Conservation (phyloP, 352 stramenopile species). For the Phytophthora pisi region DNA sequence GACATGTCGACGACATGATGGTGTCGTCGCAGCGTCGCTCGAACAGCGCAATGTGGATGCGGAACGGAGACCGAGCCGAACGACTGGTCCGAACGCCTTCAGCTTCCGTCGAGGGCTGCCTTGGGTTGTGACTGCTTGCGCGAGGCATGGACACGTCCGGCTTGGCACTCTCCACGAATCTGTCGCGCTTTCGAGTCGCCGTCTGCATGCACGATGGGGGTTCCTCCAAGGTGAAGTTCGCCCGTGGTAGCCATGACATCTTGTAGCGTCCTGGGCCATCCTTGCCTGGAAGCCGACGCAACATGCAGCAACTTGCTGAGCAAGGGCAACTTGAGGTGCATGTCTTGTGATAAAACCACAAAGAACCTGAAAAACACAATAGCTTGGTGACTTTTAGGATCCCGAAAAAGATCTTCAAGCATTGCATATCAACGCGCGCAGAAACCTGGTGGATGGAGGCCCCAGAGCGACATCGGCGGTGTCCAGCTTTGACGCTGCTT, state of each 20-base stretch:
- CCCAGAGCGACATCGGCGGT: not conserved
- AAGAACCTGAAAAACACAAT: too few species aligned
- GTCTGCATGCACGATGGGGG: not conserved
- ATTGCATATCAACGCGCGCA: slow-evolving; percentile 11
- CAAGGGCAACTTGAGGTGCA: too few species aligned
- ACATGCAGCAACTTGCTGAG: too few species aligned
- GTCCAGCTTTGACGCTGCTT: not conserved
- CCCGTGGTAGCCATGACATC: too few species aligned
- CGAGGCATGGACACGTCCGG: too few species aligned
- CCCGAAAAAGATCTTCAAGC: not conserved
- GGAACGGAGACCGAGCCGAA: not conserved
- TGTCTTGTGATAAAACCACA: too few species aligned
- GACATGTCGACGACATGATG: not conserved
- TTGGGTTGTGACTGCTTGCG: slow-evolving; percentile 7
- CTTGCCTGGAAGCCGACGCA: too few species aligned
- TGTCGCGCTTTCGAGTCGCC: not conserved
- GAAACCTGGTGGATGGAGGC: slow-evolving; percentile 4
- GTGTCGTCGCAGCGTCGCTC: not conserved
- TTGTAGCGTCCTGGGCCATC: too few species aligned
- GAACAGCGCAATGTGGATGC: not conserved
- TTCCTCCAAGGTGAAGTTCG: too few species aligned
- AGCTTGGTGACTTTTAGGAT: not conserved
- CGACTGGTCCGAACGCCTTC: not conserved
- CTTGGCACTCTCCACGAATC: too few species aligned
- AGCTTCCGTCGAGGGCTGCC: not conserved